Evolutionary conservation across 305 asterid genomes (phyloP).

Genomic region (Ruellia speciosa): DNA sequence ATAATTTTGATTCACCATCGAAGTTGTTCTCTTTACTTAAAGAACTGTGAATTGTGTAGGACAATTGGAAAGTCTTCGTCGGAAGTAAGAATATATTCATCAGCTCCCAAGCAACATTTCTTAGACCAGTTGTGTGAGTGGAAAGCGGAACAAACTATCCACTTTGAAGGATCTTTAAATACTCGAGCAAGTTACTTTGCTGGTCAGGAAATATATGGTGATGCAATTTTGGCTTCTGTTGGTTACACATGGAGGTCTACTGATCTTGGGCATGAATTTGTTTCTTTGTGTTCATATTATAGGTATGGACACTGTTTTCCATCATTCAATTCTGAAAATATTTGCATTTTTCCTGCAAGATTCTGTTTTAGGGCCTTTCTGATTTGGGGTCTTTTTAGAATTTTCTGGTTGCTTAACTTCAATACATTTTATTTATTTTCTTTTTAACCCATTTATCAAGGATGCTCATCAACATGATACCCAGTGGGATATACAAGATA

Average conservation of each 20-base stretch:
- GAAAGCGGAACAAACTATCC: constrained; percentile 29
- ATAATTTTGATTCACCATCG: background rate
- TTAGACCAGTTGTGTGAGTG: constrained; percentile 27
- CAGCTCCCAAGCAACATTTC: constrained; percentile 36
- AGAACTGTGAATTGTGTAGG: background rate
- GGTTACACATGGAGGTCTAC: constrained; percentile 74
- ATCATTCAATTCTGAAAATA: constrained; percentile 3
- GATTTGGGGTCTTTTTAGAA: constrained; percentile 7
- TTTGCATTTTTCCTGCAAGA: background rate
- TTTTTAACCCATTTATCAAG: constrained; percentile 31
- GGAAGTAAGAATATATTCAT: background rate
- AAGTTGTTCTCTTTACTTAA: background rate
- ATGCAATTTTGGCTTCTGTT: constrained; percentile 79
- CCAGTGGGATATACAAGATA: constrained; percentile 71
- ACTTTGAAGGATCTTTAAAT: constrained; percentile 46
- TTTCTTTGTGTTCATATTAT: constrained; percentile 55
- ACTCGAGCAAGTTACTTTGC: constrained; percentile 65
- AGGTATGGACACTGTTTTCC: constrained; percentile 37
- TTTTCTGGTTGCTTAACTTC: constrained; percentile 12
- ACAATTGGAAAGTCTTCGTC: background rate
- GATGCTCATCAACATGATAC: constrained; percentile 51
- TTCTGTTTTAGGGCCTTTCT: constrained; percentile 11
- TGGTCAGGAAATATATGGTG: constrained; percentile 65
- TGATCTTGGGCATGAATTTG: constrained; percentile 54
- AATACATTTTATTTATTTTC: background rate